Percentiles rank a stretch among this genome's conserved stretches.
phyloP scores from a whole-genome alignment of 331 rosid species.

The Arachis monticola region DNA sequence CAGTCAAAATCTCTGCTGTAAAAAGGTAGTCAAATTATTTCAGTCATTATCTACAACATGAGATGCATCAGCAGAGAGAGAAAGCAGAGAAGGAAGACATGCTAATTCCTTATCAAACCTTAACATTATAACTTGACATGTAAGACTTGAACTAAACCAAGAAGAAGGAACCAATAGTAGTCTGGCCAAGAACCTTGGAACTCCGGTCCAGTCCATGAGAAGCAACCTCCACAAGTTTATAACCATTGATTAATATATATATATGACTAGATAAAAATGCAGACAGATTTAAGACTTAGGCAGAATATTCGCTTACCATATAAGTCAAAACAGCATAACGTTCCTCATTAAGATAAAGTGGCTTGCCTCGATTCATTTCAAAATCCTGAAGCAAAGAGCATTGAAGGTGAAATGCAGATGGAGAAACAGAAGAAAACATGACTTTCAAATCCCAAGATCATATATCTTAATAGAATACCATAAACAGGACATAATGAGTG shows the following conservation, averaged over 20 bases:
- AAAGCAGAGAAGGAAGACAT: constrained; percentile 2
- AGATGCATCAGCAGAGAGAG: constrained; percentile 26
- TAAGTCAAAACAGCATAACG: constrained; percentile 91
- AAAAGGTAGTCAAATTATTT: too few species aligned
- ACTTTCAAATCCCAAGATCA: constrained; percentile 16
- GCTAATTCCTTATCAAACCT: constrained; percentile 44
- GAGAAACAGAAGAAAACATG: constrained; percentile 16
- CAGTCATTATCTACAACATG: too few species aligned
- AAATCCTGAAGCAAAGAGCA: constrained; percentile 61
- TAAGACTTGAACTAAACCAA: constrained; percentile 60
- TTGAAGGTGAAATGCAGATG: neutral
- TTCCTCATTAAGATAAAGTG: constrained; percentile 83
- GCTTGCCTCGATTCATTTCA: constrained; percentile 91
- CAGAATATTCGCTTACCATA: constrained; percentile 58
- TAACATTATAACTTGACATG: constrained; percentile 31
- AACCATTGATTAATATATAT: constrained; percentile 3
- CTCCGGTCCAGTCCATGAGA: constrained; percentile 97
- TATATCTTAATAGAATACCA: constrained; percentile 10
- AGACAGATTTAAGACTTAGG: neutral
- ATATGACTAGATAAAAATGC: too few species aligned
- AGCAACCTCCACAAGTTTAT: constrained; percentile 68
- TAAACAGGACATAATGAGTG: constrained; percentile 1
- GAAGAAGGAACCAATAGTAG: constrained; percentile 86
- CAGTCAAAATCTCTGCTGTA: constrained; percentile 27
- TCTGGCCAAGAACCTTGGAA: constrained; percentile 95